Base-by-base conservation (phyloP, 306 rosid genomes). In the Prunus mume region DNA sequence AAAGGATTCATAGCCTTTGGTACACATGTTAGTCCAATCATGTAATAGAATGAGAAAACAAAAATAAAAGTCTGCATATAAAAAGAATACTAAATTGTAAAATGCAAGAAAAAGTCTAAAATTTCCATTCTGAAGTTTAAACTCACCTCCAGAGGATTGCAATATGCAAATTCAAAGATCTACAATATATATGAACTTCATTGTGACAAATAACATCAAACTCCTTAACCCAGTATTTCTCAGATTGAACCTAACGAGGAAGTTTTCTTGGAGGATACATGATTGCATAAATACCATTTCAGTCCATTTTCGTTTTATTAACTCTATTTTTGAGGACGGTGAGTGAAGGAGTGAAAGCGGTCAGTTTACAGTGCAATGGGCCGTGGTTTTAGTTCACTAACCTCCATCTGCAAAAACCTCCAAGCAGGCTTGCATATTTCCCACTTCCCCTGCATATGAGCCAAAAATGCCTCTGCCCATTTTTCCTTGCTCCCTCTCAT, bases 361-460 rank as follows among this genome's bases (percentile, higher is more conserved):
- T 55, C n/a, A 56, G 5, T 68, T 80, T 90, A 93, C 73, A 93
- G 76, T 56, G 81, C 96, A 83, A 93, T 87, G 76, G 97, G 91
- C 77, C 87, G 96, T 68, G 97, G 93, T 76, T 85, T 74, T 72
- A 86, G 87, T 78, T 86, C 91, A 76, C 80, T 82, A 50, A 93
- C 93, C 82, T 90, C 93, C 93, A 93, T 80, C 70, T 73, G 77
- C 85, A 93, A 76, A 47, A 85, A 86, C 76, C 85, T 85, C 97
- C 97, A 93, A 75, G 85, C 89, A 69, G 67, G 76, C 65, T 85
- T 81, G 85, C 93, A 87, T 78, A 85, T 88, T 80, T 85, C 95
- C 96, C 90, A 87, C 80, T 88, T 93, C 25, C 82, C 80, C 72
- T 72, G 84, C 91, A 91, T 87, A 38, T 78, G 85, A 80, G 81